These are phyloP conservation scores for Cercophora scortea DNA, from an alignment of 495 filamentous ascomycete genomes.

Conservation along the genomic window DNA sequence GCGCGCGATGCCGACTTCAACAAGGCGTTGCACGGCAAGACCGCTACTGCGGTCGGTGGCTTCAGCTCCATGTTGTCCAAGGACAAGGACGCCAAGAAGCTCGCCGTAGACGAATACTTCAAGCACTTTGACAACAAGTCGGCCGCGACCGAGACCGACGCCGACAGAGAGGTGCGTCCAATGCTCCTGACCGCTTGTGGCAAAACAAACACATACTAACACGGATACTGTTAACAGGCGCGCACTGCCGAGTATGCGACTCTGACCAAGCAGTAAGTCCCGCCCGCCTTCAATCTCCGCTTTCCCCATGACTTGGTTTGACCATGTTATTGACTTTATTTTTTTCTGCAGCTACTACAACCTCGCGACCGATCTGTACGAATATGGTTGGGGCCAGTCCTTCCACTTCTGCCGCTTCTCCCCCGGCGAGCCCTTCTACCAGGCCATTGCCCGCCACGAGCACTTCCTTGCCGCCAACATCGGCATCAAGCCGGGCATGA, in stretches of 20 bases:
- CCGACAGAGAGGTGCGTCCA: conserved; percentile 60
- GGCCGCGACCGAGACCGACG: conserved; percentile 73
- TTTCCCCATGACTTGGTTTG: neutral
- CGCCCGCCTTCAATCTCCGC: neutral
- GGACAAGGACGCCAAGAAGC: conserved; percentile 71
- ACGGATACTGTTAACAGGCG: conserved; percentile 39
- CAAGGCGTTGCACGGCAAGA: conserved; percentile 84
- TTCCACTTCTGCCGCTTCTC: conserved; percentile 99
- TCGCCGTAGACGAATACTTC: conserved; percentile 96
- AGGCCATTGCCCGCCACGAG: conserved; percentile 94
- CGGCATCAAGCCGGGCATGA: conserved; percentile 77
- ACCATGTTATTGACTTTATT: neutral
- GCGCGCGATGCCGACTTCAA: conserved; percentile 89
- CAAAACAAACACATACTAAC: conserved; percentile 6
- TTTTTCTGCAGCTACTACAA: conserved; percentile 81
- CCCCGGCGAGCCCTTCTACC: conserved; percentile 77
- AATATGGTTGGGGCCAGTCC: conserved; percentile 89
- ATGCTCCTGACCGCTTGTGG: too few relatives aligned
- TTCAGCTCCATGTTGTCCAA: conserved; percentile 81
- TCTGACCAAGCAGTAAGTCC: conserved; percentile 80
- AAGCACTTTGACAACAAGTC: conserved; percentile 98
- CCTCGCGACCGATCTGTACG: conserved; percentile 93
- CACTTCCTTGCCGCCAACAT: conserved; percentile 94
- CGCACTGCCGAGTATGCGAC: conserved; percentile 89
- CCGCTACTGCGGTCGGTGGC: conserved; percentile 60